Evolutionary conservation across 768 basidiomycete genomes (phyloP).

Genomic region (Tulasnella sp.): DNA sequence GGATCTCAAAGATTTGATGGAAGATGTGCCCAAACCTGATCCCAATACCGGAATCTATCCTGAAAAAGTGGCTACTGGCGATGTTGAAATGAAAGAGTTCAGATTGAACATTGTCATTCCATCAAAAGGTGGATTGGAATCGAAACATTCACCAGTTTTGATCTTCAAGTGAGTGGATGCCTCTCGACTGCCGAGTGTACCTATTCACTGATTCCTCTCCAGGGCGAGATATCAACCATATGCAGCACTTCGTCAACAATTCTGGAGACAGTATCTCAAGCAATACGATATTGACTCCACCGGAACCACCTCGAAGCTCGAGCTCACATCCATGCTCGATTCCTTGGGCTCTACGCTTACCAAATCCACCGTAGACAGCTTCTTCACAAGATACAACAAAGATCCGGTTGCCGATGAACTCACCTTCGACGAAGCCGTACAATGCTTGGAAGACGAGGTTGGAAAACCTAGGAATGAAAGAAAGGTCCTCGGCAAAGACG

Average conservation of each 20-base stretch:
- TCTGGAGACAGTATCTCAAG: conserved; percentile 79
- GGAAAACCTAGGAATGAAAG: conserved; percentile 59
- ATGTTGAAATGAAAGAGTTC: conserved; percentile 56
- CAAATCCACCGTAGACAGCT: conserved; percentile 58
- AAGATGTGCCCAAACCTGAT: conserved; percentile 50
- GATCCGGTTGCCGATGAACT: conserved; percentile 54
- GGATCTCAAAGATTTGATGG: conserved; percentile 56
- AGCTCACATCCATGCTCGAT: conserved; percentile 90
- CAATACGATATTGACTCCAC: conserved; percentile 88
- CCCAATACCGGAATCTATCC: conserved; percentile 40
- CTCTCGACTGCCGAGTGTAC: neutral
- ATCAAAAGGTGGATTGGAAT: conserved; percentile 58
- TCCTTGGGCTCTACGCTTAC: conserved; percentile 91
- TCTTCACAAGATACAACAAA: conserved; percentile 64
- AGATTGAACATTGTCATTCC: conserved; percentile 46
- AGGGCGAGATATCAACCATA: conserved; percentile 95
- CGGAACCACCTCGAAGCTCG: conserved; percentile 57
- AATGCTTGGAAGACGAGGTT: conserved; percentile 75
- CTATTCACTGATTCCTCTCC: conserved; percentile 15
- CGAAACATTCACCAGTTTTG: conserved; percentile 55
- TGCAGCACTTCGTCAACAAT: conserved; percentile 73
- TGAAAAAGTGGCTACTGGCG: conserved; percentile 38
- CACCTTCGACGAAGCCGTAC: conserved; percentile 64
- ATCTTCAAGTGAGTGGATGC: conserved; percentile 41
- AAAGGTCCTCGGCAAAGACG: conserved; percentile 44